phyloP scores from a whole-genome alignment of 75 land plant species.

The Azolla pinnata region DNA sequence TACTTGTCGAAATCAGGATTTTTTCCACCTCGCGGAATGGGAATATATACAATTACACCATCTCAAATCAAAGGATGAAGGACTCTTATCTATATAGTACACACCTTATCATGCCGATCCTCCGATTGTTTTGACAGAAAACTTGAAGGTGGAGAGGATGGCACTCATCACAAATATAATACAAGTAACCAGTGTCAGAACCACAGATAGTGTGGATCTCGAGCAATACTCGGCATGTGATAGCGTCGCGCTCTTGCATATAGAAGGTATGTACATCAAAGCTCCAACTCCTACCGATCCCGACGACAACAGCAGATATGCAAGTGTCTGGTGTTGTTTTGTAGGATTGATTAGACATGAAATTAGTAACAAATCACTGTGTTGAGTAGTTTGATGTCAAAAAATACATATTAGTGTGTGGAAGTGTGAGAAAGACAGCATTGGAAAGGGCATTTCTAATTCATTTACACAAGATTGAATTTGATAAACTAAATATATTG shows the following conservation, averaged over 20 bases:
- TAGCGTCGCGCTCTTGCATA: not conserved
- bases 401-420: not conserved
- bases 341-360: not conserved
- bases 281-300: conserved; percentile 8
- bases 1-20: too few relatives aligned
- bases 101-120: too few relatives aligned
- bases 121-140: too few relatives aligned
- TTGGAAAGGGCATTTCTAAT: too few relatives aligned
- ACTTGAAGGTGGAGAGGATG: not conserved
- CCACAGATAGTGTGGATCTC: conserved; percentile 6
- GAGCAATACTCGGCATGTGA: conserved; percentile 1
- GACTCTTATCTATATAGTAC: too few relatives aligned
- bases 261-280: not conserved
- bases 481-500: too few relatives aligned
- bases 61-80: too few relatives aligned
- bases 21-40: too few relatives aligned
- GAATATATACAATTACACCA: too few relatives aligned
- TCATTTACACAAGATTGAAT: too few relatives aligned
- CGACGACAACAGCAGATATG: conserved; percentile 2
- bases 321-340: not conserved
- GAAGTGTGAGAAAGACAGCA: not conserved
- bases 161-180: conserved; percentile 1
- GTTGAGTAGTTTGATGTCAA: not conserved
- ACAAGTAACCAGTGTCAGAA: conserved; percentile 6
- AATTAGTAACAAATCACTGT: not conserved